Evolutionary conservation across 1,284 basidiomycete species (phyloP).

Genomic region (Ganoderma sinense): DNA sequence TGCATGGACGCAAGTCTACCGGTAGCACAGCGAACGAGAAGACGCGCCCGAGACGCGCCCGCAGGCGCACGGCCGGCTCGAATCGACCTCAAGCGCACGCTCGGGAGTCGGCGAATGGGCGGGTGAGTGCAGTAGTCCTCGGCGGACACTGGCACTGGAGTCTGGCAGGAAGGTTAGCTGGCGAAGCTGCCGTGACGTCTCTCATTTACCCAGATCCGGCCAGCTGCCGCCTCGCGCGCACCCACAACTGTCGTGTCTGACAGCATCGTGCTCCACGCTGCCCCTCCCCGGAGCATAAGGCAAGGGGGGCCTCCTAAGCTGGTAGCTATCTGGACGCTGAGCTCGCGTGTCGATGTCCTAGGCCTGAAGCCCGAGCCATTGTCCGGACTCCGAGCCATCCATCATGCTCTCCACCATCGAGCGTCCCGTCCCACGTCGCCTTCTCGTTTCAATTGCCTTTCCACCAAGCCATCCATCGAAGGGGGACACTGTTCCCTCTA

Average conservation of each 20-base stretch:
- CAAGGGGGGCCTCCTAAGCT: neutral
- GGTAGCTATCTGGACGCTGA: slow-evolving; percentile 2
- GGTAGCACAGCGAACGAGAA: neutral
- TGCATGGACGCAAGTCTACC: neutral
- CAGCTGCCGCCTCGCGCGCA: slow-evolving; percentile 13
- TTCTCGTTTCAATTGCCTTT: neutral
- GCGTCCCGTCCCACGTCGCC: slow-evolving; percentile 7
- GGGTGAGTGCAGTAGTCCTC: neutral
- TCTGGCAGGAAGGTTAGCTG: neutral
- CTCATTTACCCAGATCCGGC: slow-evolving; percentile 15
- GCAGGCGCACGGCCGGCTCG: neutral
- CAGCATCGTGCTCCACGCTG: neutral
- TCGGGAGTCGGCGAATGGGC: neutral
- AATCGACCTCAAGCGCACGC: neutral
- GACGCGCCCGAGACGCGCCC: neutral
- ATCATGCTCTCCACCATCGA: neutral
- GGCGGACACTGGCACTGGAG: neutral
- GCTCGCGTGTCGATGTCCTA: neutral
- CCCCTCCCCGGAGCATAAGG: neutral
- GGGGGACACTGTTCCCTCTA: neutral
- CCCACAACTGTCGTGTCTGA: slow-evolving; percentile 19
- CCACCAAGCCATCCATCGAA: slow-evolving; percentile 6
- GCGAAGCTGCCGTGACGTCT: slow-evolving; percentile 3
- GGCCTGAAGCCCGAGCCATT: neutral
- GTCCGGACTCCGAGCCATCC: neutral